Base-by-base conservation (phyloP, 2,329 filamentous ascomycete genomes). In the Cytospora schulzeri region DNA sequence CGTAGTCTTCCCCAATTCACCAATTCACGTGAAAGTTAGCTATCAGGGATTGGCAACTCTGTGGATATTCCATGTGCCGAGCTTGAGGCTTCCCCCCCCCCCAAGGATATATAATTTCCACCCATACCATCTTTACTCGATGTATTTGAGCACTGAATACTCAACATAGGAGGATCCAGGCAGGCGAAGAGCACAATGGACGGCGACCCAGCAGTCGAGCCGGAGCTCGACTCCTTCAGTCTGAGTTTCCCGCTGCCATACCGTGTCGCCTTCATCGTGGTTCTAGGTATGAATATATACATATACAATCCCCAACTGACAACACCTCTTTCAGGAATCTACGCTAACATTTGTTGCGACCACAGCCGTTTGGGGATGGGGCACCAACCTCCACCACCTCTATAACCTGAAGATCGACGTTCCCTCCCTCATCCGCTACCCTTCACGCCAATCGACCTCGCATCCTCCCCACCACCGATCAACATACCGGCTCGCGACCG, bases 301-400 rank as follows among this genome's bases (percentile, higher is more conserved):
- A n/a, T n/a, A n/a, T n/a, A n/a, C n/a, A n/a, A n/a, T n/a, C n/a
- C n/a, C n/a, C n/a, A n/a, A n/a, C n/a, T n/a, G 41, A 28, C 11
- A 24, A 4, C 38, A 22, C 14, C n/a, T n/a, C n/a, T n/a, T n/a
- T n/a, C n/a, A 31, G 29, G 9, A 31, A 31, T 9, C 4, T 31
- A 31, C 59, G 65, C 64, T 67, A 31, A 69, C 54, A 17, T 9
- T 11, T 15, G 14, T 28, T 2, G 26, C 58, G 45, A 4, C 54
- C 55, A 35, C 65, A 96, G 93, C 92, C 70, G 89, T 96, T 73
- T 98, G 94, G 94, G 93, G 92, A 75, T 99, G 94, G 93, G 93
- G 90, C 69, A 78, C 91, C 71, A 98, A 97, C 79, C 86, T 98
- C 50, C 93, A 97, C 75, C 93, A 92, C 78, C 88, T 98, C 66